Conservation (phyloP, 1,284 basidiomycete genomes). For the Mycosarcoma mackinlayi region DNA sequence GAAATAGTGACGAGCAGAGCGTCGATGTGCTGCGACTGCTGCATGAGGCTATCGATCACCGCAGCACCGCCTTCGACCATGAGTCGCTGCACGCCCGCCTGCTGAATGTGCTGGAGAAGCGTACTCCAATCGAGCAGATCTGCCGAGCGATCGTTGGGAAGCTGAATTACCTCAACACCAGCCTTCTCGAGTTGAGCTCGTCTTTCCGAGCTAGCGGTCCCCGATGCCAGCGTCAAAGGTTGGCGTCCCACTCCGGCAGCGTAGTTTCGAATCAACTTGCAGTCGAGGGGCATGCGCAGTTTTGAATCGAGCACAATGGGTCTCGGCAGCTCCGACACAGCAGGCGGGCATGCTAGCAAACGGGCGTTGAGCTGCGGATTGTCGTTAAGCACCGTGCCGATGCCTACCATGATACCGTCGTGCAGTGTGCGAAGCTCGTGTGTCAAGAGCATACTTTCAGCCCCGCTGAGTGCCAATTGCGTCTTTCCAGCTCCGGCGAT, state of each 20-base stretch:
- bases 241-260: constrained; percentile 74
- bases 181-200: constrained; percentile 63
- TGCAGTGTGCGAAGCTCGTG: constrained; percentile 84
- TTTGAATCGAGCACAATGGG: constrained; percentile 85
- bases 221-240: constrained; percentile 78
- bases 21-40: constrained; percentile 29
- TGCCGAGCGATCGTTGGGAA: constrained; percentile 62
- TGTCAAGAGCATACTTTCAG: constrained; percentile 92
- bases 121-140: constrained; percentile 27
- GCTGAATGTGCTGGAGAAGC: constrained; percentile 37
- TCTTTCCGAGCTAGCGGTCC: constrained; percentile 43
- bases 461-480: constrained; percentile 84
- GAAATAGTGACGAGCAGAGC: constrained; percentile 43
- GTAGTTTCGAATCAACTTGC: constrained; percentile 81
- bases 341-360: constrained; percentile 30
- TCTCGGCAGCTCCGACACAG: constrained; percentile 73
- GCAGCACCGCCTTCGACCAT: constrained; percentile 96
- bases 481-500: constrained; percentile 81
- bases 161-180: constrained; percentile 68
- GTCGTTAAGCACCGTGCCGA: constrained; percentile 89
- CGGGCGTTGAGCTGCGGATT: constrained; percentile 85
- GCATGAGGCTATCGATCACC: constrained; percentile 79
- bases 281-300: constrained; percentile 76
- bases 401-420: constrained; percentile 89
- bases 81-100: constrained; percentile 75